Evolutionary conservation across 345 rosid species (phyloP).

Genomic region (Euclidium syriacum): DNA sequence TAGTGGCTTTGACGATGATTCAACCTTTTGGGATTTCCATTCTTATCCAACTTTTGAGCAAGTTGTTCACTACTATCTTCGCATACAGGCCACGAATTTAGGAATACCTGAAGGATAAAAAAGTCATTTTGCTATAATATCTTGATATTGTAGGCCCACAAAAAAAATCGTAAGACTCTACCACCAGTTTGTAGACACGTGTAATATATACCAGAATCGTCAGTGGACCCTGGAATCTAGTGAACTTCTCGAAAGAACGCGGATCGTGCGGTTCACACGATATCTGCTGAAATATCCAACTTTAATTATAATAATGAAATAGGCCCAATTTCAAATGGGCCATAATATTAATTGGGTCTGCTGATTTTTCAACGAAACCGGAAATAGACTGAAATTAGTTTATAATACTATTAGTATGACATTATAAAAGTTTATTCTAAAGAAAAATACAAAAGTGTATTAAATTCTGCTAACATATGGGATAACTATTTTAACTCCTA

Average conservation of each 20-base stretch:
- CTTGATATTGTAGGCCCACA: slow-evolving; percentile 24
- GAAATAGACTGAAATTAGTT: no score
- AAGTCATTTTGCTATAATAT: neutral
- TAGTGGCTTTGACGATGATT: neutral
- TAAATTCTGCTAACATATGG: no score
- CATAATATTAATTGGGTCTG: no score
- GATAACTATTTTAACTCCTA: no score
- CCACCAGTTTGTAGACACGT: slow-evolving; percentile 18
- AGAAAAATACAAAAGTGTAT: no score
- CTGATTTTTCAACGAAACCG: no score
- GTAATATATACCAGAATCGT: neutral
- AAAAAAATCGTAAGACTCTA: neutral
- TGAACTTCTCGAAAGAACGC: neutral
- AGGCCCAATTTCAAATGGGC: no score
- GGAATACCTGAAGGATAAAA: slow-evolving; percentile 19
- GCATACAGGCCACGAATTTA: slow-evolving; percentile 20
- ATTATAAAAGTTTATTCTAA: no score
- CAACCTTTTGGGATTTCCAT: neutral
- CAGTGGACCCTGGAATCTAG: slow-evolving; percentile 17
- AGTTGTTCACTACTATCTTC: slow-evolving; percentile 13
- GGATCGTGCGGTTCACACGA: neutral
- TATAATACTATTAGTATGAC: no score
- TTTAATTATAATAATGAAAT: no score
- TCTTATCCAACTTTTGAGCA: neutral
- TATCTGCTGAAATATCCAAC: neutral